Evolutionary conservation across 1,139 yeast genomes (phyloP).

Genomic region (Saccharomyces hybrid): DNA sequence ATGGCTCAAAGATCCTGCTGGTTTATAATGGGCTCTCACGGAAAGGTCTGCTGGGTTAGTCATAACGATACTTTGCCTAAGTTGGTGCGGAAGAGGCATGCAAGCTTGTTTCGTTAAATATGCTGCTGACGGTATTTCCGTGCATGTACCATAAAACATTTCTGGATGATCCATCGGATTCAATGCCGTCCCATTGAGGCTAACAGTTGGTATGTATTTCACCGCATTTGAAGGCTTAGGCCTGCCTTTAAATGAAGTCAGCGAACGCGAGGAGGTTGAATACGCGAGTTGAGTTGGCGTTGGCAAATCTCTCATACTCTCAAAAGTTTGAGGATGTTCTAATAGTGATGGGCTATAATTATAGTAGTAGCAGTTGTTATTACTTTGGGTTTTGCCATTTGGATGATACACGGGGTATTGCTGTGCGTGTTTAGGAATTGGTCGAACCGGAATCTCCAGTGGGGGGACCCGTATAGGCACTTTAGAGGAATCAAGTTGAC

Average conservation of each 20-base stretch:
- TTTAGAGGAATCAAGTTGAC: not conserved
- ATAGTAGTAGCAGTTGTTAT: conserved; percentile 2
- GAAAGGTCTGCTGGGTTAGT: conserved; percentile 60
- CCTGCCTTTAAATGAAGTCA: conserved; percentile 22
- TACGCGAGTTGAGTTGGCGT: conserved; percentile 22
- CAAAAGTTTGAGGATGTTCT: conserved; percentile 15
- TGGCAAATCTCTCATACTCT: conserved; percentile 23
- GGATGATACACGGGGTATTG: conserved; percentile 1
- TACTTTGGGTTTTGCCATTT: not conserved
- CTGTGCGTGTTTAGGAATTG: not conserved
- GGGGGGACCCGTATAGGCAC: not conserved
- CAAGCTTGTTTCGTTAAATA: conserved; percentile 16
- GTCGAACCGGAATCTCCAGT: not conserved
- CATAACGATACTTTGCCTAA: conserved; percentile 66
- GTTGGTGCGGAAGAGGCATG: conserved; percentile 35
- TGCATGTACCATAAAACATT: conserved; percentile 15
- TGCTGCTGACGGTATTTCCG: conserved; percentile 6
- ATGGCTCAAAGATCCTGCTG: conserved; percentile 50
- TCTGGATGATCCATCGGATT: conserved; percentile 28
- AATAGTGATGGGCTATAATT: conserved; percentile 7
- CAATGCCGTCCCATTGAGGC: conserved; percentile 17
- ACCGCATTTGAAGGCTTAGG: conserved; percentile 9
- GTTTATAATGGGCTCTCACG: conserved; percentile 49
- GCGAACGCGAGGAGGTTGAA: conserved; percentile 21
- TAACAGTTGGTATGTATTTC: conserved; percentile 12